phyloP scores from a whole-genome alignment of 1,139 yeast genomes.

The Debaryomyces subglobosus region DNA sequence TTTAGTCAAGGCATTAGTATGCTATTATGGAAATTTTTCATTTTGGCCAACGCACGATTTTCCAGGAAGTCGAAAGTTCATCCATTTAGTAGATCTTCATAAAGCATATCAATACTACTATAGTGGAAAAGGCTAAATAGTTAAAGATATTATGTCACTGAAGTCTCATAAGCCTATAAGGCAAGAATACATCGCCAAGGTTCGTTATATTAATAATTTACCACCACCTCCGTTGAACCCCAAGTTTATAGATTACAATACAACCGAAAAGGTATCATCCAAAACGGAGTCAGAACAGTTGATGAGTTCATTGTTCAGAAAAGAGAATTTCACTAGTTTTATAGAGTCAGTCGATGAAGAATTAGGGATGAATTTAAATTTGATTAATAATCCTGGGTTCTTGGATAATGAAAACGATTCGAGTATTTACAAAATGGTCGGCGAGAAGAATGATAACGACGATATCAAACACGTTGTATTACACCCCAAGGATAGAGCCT shows the following conservation, averaged over 20 bases:
- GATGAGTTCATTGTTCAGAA: constrained; percentile 73
- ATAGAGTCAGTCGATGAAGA: constrained; percentile 71
- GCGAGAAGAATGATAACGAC: constrained; percentile 23
- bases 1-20: not conserved
- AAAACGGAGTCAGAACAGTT: constrained; percentile 62
- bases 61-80: not conserved
- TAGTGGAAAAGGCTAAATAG: not conserved
- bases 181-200: constrained; percentile 88
- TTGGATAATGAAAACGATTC: constrained; percentile 64
- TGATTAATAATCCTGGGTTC: constrained; percentile 67
- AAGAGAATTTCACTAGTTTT: constrained; percentile 68
- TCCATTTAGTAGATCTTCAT: not conserved
- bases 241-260: constrained; percentile 64
- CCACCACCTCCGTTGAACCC: constrained; percentile 97
- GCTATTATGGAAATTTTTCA: not conserved
- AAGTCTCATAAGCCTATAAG: constrained; percentile 46
- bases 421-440: constrained; percentile 35
- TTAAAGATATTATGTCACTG: constrained; percentile 10
- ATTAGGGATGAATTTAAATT: constrained; percentile 79
- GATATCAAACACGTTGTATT: constrained; percentile 39
- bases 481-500: constrained; percentile 75
- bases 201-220: constrained; percentile 80
- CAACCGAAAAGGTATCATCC: constrained; percentile 40
- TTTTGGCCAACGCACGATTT: not conserved
- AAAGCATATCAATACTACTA: not conserved